Base-by-base conservation (phyloP, 2,329 filamentous ascomycete genomes). In the Trichophyton simii region DNA sequence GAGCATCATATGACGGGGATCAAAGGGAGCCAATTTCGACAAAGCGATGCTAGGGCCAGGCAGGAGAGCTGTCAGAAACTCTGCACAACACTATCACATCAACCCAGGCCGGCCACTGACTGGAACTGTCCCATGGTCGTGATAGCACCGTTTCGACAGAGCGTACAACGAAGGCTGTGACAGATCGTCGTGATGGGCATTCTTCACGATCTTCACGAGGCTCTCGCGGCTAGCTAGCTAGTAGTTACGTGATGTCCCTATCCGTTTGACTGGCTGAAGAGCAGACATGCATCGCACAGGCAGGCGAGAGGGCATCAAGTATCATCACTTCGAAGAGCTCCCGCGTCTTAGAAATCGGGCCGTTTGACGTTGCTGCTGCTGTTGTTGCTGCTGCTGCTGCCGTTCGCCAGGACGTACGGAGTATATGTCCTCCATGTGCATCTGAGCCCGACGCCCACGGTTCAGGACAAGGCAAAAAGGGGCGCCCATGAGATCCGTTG, bases 1-100 rank as follows among this genome's bases (percentile, higher is more conserved):
- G 50, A 54, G 28, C 50, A 54, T 54, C 50, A 54, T 54, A 54
- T 54, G 50, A 54, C 28, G 50, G 50, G 50, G 50, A n/a, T 54
- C 3, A 31, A 18, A 20, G 18, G 28, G 50, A 54, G 50, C 28
- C 50, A 54, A 54, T 31, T 31, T 54, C 11, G 22, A 34, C 50
- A n/a, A 31, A 7, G 28, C 28, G 28, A 31, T 31, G 28, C 6
- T 54, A 1, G 50, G 13, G 28, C 22, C 50, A 22, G 50, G 50
- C 50, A 22, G 50, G 50, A 28, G 50, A 54, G 50, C 50, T 54
- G 22, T 54, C 50, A 54, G 50, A 54, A 54, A 54, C 22, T 54
- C 50, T 25, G 13, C 50, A 22, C n/a, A 11, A 54, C 22, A 34
- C 22, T 13, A 18, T 28, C 50, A 31, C 34, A 38, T 38, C 34